Evolutionary conservation across 805 yeast species (phyloP).

Genomic region (Yarrowia sp.): DNA sequence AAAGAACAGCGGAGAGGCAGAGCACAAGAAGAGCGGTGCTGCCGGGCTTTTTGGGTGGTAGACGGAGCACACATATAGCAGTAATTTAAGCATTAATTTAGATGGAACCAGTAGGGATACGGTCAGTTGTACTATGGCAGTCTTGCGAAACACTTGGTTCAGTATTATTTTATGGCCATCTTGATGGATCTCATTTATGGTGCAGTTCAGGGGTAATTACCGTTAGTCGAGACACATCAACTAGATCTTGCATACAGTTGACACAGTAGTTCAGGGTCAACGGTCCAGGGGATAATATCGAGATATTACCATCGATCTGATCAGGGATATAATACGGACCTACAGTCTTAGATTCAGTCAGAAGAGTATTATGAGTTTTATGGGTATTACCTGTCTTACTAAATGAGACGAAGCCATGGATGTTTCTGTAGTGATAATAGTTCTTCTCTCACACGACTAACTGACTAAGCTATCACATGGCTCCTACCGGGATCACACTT

Average conservation of each 20-base stretch:
- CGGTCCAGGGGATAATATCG: neutral
- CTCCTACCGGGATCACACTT: too few species aligned
- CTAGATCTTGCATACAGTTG: neutral
- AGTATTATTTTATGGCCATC: too few species aligned
- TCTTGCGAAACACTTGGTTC: too few species aligned
- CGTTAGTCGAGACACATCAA: neutral
- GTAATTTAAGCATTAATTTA: slow-evolving; percentile 27
- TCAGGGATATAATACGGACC: slow-evolving; percentile 1
- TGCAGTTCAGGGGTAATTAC: too few species aligned
- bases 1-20: slow-evolving; percentile 20
- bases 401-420: too few species aligned
- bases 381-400: neutral
- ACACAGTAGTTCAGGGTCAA: neutral
- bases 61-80: slow-evolving; percentile 10
- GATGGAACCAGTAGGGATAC: neutral
- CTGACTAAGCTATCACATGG: too few species aligned
- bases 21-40: slow-evolving; percentile 21
- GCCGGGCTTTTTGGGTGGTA: slow-evolving; percentile 37
- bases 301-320: neutral
- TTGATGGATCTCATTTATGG: too few species aligned
- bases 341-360: neutral
- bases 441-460: too few species aligned
- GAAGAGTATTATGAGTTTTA: neutral
- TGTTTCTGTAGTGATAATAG: too few species aligned
- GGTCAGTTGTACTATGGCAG: too few species aligned